Conservation (phyloP, 73 alveolate species). For the Stentor roeselii region DNA sequence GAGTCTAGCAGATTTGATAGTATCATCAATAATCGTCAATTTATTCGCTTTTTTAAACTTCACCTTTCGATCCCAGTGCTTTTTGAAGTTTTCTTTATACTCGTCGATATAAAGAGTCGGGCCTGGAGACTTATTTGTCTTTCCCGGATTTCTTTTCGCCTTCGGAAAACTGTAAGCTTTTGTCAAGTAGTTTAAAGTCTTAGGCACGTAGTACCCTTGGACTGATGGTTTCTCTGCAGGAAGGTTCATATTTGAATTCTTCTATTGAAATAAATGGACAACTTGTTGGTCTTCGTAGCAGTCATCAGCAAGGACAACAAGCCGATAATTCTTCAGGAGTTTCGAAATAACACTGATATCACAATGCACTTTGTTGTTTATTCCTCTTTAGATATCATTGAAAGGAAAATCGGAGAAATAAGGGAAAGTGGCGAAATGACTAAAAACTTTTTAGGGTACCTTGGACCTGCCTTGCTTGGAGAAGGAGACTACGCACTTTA, state of each 20-base stretch:
- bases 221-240: too few species aligned
- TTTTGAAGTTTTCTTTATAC: not conserved
- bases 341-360: slow-evolving; percentile 18
- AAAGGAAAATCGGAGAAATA: slow-evolving; percentile 8
- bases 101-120: not conserved
- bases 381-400: slow-evolving; percentile 22
- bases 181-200: not conserved
- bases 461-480: slow-evolving; percentile 21
- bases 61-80: not conserved
- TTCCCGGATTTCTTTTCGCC: not conserved
- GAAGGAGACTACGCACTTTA: slow-evolving; percentile 24
- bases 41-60: not conserved
- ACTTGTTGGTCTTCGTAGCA: slow-evolving; percentile 7
- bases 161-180: not conserved
- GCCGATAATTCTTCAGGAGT: slow-evolving; percentile 21
- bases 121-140: not conserved
- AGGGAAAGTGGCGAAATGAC: not conserved
- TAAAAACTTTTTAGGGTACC: slow-evolving; percentile 10
- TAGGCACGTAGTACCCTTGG: not conserved
- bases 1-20: not conserved
- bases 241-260: too few species aligned
- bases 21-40: not conserved
- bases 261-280: too few species aligned
- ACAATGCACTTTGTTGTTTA: slow-evolving; percentile 26
- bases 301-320: slow-evolving; percentile 11